Conservation (phyloP, 2,329 filamentous ascomycete genomes). For the Colletotrichum sp. region DNA sequence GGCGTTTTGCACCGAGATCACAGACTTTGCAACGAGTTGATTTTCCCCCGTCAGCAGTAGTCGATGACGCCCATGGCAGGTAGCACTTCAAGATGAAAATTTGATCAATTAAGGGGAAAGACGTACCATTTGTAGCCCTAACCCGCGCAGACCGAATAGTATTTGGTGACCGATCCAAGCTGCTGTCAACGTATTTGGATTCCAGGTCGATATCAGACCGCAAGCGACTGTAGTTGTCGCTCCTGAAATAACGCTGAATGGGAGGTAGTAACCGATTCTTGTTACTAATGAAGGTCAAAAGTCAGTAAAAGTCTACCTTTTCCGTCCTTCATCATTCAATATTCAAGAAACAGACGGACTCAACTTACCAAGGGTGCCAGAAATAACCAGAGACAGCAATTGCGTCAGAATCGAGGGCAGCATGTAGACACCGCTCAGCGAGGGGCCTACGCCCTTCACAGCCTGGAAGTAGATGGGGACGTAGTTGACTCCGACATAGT, state of each 20-base stretch:
- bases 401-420: not conserved
- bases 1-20: not conserved
- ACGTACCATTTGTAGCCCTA: not conserved
- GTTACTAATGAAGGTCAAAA: not conserved
- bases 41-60: not conserved
- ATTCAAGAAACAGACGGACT: not conserved
- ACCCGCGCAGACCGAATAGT: not conserved
- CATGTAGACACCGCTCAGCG: not conserved
- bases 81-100: accelerated
- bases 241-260: not conserved
- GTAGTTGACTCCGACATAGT: not conserved
- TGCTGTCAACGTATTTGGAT: not conserved
- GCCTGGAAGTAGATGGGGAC: not conserved
- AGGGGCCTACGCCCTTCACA: not conserved
- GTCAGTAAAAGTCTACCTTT: not conserved
- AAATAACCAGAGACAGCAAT: not conserved
- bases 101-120: not conserved
- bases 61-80: not conserved
- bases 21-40: not conserved
- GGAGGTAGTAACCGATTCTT: not conserved
- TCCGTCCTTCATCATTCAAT: not conserved
- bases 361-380: not conserved
- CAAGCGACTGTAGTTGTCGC: not conserved
- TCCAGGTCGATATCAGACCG: not conserved
- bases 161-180: not conserved